Percentiles rank a stretch among this genome's conserved stretches.
Evolutionary conservation across 176 grass and related monocot genomes (phyloP).

Genomic region (Aechmea fasciata): DNA sequence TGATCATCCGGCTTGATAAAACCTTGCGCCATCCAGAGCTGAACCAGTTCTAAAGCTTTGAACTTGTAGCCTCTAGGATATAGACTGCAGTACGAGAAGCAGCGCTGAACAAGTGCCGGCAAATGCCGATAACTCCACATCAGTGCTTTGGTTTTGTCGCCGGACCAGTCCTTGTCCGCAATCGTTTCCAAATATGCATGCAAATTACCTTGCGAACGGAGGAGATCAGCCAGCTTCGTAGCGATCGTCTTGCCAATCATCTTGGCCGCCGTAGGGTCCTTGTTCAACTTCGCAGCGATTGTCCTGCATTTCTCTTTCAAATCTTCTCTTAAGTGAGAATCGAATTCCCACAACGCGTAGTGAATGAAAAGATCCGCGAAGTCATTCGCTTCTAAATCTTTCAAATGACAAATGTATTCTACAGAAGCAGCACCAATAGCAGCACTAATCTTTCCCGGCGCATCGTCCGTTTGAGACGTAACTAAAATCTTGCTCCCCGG

Average conservation of each 20-base stretch:
- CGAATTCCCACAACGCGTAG: neutral
- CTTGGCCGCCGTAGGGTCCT: neutral
- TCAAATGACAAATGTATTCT: neutral
- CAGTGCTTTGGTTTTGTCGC: neutral
- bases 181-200: neutral
- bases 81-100: neutral
- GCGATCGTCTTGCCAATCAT: neutral
- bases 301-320: neutral
- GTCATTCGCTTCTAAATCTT: neutral
- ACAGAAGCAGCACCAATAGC: too few relatives aligned
- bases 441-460: neutral
- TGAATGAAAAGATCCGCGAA: neutral
- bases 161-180: neutral
- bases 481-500: neutral
- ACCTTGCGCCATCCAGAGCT: neutral
- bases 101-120: neutral
- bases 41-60: neutral
- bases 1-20: neutral
- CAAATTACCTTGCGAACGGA: neutral
- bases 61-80: neutral
- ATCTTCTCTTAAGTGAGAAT: neutral
- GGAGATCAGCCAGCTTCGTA: too few relatives aligned
- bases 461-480: neutral
- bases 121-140: neutral
- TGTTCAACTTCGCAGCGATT: neutral